Evolutionary conservation across 1,139 yeast species (phyloP), one percentile per base, ranked within the genome.

Genomic region (Diutina scorzettiae): DNA sequence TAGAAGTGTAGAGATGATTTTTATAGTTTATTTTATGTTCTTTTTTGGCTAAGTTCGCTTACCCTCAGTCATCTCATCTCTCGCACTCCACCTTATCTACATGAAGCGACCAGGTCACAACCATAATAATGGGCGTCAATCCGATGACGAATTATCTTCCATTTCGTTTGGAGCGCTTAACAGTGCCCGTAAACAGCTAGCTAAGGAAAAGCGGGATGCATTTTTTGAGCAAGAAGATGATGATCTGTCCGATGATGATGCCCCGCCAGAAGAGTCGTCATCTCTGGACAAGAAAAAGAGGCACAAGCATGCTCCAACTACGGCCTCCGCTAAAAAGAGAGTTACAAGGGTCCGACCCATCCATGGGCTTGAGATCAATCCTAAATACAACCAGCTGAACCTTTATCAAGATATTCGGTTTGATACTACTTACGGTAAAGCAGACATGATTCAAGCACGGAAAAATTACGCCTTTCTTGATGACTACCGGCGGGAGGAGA

Each of bases 341-440:
- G 93, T 81, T 0, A 66, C 86, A 0, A 69, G 66, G 50, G 67
- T 86, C 34, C 68, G 96, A 49, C 76, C 78, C 28, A 78, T 86
- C 17, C 91, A 89, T 0, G 95, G 95, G 0, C 59, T 84, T 37
- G 71, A 68, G 20, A 34, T 34, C 28, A 58, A 69, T 17, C 37
- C 46, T 3, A 64, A 64, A 49, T 54, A 62, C 40, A 63, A 64
- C 40, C 53, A 60, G 16, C 57, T 66, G 37, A 57, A 66, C 27
- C 57, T 78, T 31, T 77, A 82, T 54, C 70, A 76, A 43, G 98
- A 91, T 63, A 78, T 93, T 28, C 70, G 98, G 50, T 91, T 91
- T 57, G 96, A 89, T 59, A 74, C 93, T 1, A 87, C 95, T 0
- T 76, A 78, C 49, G 97, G 97, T 45, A 81, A 78, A 52, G 84